Evolutionary conservation across 805 yeast species (phyloP).

Genomic region (Candida tammaniensis): DNA sequence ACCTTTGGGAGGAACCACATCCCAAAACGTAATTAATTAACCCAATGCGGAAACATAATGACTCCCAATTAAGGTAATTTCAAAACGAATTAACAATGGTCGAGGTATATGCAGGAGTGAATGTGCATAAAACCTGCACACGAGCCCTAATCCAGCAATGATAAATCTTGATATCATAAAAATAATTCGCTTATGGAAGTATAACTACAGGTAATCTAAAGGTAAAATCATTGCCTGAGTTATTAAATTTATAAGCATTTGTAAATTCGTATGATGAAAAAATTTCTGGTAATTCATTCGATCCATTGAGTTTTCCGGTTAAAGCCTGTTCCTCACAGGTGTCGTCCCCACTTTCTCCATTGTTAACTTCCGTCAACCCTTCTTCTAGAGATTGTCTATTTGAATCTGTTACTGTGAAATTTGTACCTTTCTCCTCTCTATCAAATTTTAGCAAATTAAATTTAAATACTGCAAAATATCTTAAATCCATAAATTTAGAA

Average conservation of each 20-base stretch:
- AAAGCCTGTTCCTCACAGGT: background rate
- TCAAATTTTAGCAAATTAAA: slow-evolving; percentile 32
- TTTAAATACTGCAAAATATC: slow-evolving; percentile 34
- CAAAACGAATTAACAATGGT: background rate
- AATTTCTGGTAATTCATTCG: too few relatives aligned
- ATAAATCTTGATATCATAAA: too few relatives aligned
- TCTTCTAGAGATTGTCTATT: too few relatives aligned
- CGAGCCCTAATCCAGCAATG: too few relatives aligned
- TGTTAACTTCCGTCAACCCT: background rate
- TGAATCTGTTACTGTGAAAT: too few relatives aligned
- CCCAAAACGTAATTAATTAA: slow-evolving; percentile 2
- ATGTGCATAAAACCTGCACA: too few relatives aligned
- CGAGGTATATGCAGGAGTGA: too few relatives aligned
- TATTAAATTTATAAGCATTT: slow-evolving; percentile 20
- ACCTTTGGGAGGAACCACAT: too few relatives aligned
- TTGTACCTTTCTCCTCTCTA: slow-evolving; percentile 3
- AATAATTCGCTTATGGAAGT: too few relatives aligned
- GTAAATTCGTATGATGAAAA: slow-evolving; percentile 11
- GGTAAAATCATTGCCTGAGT: slow-evolving; percentile 25
- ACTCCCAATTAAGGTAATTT: slow-evolving; percentile 1
- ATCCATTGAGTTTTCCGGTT: too few relatives aligned
- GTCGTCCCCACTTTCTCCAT: background rate
- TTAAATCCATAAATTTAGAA: slow-evolving; percentile 32
- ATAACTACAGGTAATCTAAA: slow-evolving; percentile 28
- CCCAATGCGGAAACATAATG: slow-evolving; percentile 1